Conservation (phyloP, 1,284 basidiomycete genomes). For the Grifola frondosa region DNA sequence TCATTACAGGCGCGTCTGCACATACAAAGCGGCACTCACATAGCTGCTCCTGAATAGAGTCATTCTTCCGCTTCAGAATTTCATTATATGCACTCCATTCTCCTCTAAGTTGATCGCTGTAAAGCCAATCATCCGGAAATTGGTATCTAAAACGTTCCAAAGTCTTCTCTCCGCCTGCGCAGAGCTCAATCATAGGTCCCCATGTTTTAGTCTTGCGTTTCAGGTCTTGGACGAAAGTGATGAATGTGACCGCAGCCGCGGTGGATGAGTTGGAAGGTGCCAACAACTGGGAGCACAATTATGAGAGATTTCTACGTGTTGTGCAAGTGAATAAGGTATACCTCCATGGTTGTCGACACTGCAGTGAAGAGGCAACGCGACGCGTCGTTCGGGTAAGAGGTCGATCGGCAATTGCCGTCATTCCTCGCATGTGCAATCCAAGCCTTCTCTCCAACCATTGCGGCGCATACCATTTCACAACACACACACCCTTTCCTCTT, state of each 20-base stretch:
- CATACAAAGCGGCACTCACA: conserved; percentile 47
- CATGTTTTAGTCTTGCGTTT: conserved; percentile 96
- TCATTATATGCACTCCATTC: conserved; percentile 99
- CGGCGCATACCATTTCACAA: too few relatives aligned
- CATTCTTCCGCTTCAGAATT: conserved; percentile 96
- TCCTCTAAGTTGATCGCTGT: conserved; percentile 94
- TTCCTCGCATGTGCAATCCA: conserved; percentile 10
- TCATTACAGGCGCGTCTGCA: not conserved
- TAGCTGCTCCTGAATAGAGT: conserved; percentile 96
- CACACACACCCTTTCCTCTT: conserved; percentile 11
- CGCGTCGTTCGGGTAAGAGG: conserved; percentile 30
- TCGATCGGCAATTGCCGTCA: conserved; percentile 22
- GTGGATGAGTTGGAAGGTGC: conserved; percentile 78
- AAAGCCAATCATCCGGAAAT: conserved; percentile 97
- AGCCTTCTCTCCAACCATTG: conserved; percentile 7
- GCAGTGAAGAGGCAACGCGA: conserved; percentile 26
- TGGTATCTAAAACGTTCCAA: conserved; percentile 96
- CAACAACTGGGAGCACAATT: conserved; percentile 31
- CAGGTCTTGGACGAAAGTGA: conserved; percentile 98
- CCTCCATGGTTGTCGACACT: conserved; percentile 37
- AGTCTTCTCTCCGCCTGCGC: conserved; percentile 93
- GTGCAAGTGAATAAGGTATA: conserved; percentile 10
- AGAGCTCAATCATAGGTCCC: conserved; percentile 96
- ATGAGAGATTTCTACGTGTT: not conserved
- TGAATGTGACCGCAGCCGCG: conserved; percentile 96